Conservation (phyloP, 129 eudicot genomes). For the Ambrosia artemisiifolia region DNA sequence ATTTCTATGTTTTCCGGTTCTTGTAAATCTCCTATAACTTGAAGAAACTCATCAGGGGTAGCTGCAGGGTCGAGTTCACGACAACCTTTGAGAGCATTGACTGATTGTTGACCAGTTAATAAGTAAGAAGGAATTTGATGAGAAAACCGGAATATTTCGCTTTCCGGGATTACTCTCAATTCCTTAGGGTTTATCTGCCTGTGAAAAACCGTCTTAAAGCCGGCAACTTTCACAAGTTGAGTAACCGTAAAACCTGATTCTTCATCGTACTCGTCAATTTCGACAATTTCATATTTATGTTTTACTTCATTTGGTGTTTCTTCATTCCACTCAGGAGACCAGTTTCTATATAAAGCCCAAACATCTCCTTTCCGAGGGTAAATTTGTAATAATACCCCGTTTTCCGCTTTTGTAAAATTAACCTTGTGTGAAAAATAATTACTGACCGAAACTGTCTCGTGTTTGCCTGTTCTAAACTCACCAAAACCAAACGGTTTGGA, state of each 20-base stretch:
- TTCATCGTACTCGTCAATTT: slow-evolving; percentile 57
- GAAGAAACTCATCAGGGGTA: slow-evolving; percentile 57
- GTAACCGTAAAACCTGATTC: slow-evolving; percentile 57
- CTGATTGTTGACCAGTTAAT: slow-evolving; percentile 55
- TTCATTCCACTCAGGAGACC: slow-evolving; percentile 75
- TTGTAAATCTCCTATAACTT: slow-evolving; percentile 37
- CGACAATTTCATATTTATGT: slow-evolving; percentile 64
- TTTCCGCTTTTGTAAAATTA: slow-evolving; percentile 40
- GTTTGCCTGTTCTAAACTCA: slow-evolving; percentile 55
- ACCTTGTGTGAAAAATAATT: slow-evolving; percentile 72
- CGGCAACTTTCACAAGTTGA: slow-evolving; percentile 87
- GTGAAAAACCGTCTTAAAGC: slow-evolving; percentile 73
- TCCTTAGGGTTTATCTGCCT: slow-evolving; percentile 49
- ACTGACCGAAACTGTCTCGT: slow-evolving; percentile 25
- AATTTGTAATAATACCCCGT: slow-evolving; percentile 42
- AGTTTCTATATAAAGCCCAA: slow-evolving; percentile 74
- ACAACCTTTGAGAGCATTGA: slow-evolving; percentile 57
- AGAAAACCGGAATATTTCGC: slow-evolving; percentile 73
- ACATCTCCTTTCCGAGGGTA: slow-evolving; percentile 72
- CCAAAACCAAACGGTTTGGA: slow-evolving; percentile 76
- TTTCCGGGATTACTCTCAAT: slow-evolving; percentile 54
- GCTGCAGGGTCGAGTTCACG: slow-evolving; percentile 85
- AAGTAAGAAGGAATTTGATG: slow-evolving; percentile 65
- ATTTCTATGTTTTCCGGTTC: slow-evolving; percentile 37
- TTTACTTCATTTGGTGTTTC: slow-evolving; percentile 45